phyloP scores from a whole-genome alignment of 164 flowering plant species.

The Vitis vinifera region ASM3070453v1 NC_081805.1:7654001-7654500 shows the following conservation, averaged over 20 bases:
- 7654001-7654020: constrained; percentile 98
- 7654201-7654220: constrained; percentile 84
- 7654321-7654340: neutral
- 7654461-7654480: constrained; percentile 92
- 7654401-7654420: constrained; percentile 30
- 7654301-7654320: constrained; percentile 65
- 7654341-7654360: neutral
- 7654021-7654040: constrained; percentile 75
- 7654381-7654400: neutral
- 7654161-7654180: neutral
- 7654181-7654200: constrained; percentile 8
- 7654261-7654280: constrained; percentile 97
- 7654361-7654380: neutral
- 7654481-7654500: constrained; percentile 98
- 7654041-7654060: constrained; percentile 6
- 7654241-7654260: constrained; percentile 91
- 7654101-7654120: neutral
- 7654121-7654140: neutral
- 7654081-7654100: no score
- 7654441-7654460: constrained; percentile 98
- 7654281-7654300: constrained; percentile 92
- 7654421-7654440: constrained; percentile 92
- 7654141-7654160: neutral
- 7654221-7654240: constrained; percentile 80
- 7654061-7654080: no score